Conservation (phyloP, 345 rosid species). For the Pistacia atlantica region DNA sequence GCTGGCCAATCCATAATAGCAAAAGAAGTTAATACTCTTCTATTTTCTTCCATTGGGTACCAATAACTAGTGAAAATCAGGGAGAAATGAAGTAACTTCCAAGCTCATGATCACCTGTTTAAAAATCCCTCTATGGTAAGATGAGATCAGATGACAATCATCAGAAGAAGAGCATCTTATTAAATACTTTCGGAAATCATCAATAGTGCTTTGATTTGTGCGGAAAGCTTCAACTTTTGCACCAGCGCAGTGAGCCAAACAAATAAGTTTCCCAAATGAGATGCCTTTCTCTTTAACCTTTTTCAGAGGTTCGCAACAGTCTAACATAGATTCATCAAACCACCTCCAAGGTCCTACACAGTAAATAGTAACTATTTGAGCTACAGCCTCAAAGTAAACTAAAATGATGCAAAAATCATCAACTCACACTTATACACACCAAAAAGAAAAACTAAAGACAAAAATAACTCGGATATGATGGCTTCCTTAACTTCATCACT, state of each 20-base stretch:
- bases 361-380: too few species aligned
- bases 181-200: conserved; percentile 32
- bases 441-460: too few species aligned
- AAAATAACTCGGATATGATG: too few species aligned
- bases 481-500: too few species aligned
- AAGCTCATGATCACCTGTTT: conserved; percentile 27
- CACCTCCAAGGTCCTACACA: conserved; percentile 40
- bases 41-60: too few species aligned
- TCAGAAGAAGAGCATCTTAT: conserved; percentile 28
- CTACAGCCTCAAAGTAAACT: too few species aligned
- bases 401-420: too few species aligned
- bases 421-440: too few species aligned
- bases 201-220: conserved; percentile 17
- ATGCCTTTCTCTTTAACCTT: conserved; percentile 33
- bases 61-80: too few species aligned
- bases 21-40: too few species aligned
- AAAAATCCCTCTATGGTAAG: conserved; percentile 32
- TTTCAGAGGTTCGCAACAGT: conserved; percentile 37
- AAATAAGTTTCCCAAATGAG: conserved; percentile 32
- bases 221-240: conserved; percentile 38
- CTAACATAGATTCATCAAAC: conserved; percentile 43
- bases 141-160: conserved; percentile 31
- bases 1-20: conserved; percentile 47
- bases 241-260: conserved; percentile 38
- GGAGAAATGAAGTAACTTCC: too few species aligned